Evolutionary conservation across 2,329 filamentous ascomycete genomes (phyloP), one percentile per base, ranked within the genome.

Genomic region (Tolypocladium cylindrosporum): DNA sequence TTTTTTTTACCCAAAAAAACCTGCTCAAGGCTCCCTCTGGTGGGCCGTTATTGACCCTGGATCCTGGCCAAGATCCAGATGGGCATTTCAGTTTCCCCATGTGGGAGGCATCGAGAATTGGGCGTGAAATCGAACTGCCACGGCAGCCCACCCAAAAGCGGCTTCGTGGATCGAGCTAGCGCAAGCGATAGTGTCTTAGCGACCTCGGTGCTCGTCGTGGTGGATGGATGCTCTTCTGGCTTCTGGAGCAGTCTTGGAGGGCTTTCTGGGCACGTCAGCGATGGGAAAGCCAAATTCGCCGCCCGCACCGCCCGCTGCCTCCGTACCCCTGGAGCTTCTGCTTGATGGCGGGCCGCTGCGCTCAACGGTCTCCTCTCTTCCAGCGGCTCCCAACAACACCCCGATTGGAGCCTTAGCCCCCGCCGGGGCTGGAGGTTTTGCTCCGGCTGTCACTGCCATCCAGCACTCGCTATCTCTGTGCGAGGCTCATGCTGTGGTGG

Each of bases 71-170:
- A n/a, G 48, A 9, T 19, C 2, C 11, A n/a, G 16, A 55, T 55
- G 53, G 53, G 53, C 39, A 40, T 43, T 55, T 55, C 40, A n/a
- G 40, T 21, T 55, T 55, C 53, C 53, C 53, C 53, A 55, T 55
- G 39, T 21, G 4, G 24, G 9, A 27, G 24, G 16, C 53, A 55
- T 55, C 53, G 53, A 27, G 24, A 55, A 55, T 43, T 43, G 3
- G 24, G n/a, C 37, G 39, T 40, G 14, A 14, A 21, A 34, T 34
- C 9, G 39, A 24, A 1, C 9, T 36, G 19, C 19, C 48, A 21
- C 31, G 34, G 31, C 48, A n/a, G 31, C 48, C 48, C 19, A 52
- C 19, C 31, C 48, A 14, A 10, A 36, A 14, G 19, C 48, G 48
- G 19, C 27, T 19, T 36, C 48, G 48, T 52, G 19, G 19, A 52